Percentiles rank a stretch among this genome's conserved stretches.
Evolutionary conservation across 1,139 yeast species (phyloP).

Genomic region (Taphrina confusa): DNA sequence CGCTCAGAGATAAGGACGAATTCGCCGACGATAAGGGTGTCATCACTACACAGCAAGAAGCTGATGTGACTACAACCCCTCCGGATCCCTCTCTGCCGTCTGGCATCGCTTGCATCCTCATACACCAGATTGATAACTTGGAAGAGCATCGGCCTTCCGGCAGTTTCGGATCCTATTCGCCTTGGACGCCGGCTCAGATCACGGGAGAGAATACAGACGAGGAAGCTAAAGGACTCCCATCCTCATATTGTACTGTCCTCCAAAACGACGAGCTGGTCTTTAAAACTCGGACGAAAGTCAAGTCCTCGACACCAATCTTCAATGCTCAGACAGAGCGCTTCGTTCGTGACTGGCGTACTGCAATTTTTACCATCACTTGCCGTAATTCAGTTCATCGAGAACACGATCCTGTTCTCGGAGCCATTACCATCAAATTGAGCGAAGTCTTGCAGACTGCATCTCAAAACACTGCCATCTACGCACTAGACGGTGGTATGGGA

Average conservation of each 20-base stretch:
- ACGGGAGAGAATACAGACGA: constrained; percentile 34
- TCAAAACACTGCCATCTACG: constrained; percentile 30
- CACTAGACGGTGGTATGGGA: constrained; percentile 36
- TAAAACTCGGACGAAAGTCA: constrained; percentile 34
- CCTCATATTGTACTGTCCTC: constrained; percentile 33
- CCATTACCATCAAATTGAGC: constrained; percentile 31
- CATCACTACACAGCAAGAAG: constrained; percentile 29
- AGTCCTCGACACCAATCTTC: constrained; percentile 33
- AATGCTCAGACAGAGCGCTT: constrained; percentile 36
- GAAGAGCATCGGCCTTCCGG: constrained; percentile 33
- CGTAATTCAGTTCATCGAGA: constrained; percentile 33
- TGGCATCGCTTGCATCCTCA: constrained; percentile 28
- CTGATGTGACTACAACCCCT: constrained; percentile 32
- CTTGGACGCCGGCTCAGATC: constrained; percentile 33
- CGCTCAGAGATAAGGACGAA: constrained; percentile 23
- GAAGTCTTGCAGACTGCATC: constrained; percentile 33
- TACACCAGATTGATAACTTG: constrained; percentile 35
- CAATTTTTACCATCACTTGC: constrained; percentile 31
- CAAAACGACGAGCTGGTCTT: constrained; percentile 33
- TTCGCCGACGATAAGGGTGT: constrained; percentile 33
- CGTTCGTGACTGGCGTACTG: constrained; percentile 35
- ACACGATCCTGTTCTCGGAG: constrained; percentile 35
- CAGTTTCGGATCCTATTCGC: constrained; percentile 33
- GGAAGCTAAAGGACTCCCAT: constrained; percentile 34
- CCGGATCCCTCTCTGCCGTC: constrained; percentile 35